Evolutionary conservation across 139 green algal species (phyloP), one percentile per base, ranked within the genome.

Genomic region (Desmodesmus armatus): DNA sequence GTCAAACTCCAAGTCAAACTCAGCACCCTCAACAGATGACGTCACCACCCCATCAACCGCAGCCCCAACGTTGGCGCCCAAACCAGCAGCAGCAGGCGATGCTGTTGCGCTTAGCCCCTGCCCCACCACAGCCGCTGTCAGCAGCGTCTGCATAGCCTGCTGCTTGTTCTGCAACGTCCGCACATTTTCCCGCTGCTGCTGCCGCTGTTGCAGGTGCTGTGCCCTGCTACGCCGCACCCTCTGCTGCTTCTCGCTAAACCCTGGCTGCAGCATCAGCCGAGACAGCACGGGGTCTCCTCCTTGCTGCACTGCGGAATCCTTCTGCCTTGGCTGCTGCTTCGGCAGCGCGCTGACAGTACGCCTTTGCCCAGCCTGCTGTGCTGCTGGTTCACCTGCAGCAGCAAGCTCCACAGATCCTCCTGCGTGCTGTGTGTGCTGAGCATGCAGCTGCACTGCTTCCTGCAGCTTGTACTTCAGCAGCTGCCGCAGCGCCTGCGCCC

Each of bases 401-500:
- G 63, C 63, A 43, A 17, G 35, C 33, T 35, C 66, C 31, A 37
- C 67, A 51, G 67, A 35, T 47, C 35, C 63, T 44, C 31, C 63
- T 44, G 63, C n/a, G 9, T 17, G n/a, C n/a, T n/a, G n/a, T n/a
- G n/a, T n/a, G n/a, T n/a, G n/a, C n/a, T n/a, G n/a, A n/a, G n/a
- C 29, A 72, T 75, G 67, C 3, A 41, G 11, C 37, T 75, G 67
- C 13, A 75, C 67, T 15, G 67, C 67, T 75, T 75, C 67, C 37
- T 75, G 11, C 37, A 75, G 67, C 67, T 75, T 75, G 9, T 13
- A 21, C 67, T 75, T 35, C 67, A 75, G 67, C 67, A 75, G 67
- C n/a, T n/a, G n/a, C n/a, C n/a, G n/a, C 37, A 51, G 67, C 17
- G 29, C 35, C 17, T 9, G 19, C 11, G 37, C 67, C 37, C 37